Conservation (phyloP, 1,284 basidiomycete species). For the Phaffia rhodozyma region DNA sequence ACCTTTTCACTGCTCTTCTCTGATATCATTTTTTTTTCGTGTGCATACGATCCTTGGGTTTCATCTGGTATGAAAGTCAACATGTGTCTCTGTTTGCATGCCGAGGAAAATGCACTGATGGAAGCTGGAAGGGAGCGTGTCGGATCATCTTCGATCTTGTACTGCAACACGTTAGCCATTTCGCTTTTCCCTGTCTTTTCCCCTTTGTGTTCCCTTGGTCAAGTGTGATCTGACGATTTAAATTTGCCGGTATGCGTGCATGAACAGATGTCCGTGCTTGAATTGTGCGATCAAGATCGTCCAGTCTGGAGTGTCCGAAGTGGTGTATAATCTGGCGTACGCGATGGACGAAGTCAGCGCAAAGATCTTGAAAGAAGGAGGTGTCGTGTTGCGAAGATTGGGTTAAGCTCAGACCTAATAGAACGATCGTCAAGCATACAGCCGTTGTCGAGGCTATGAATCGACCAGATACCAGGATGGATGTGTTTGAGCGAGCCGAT, state of each 20-base stretch:
- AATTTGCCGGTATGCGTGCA: background rate
- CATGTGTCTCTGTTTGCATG: slow-evolving; percentile 91
- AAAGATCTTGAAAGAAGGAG: slow-evolving; percentile 59
- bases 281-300: slow-evolving; percentile 95
- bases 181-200: slow-evolving; percentile 5
- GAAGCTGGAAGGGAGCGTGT: slow-evolving; percentile 81
- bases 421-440: too few relatives aligned
- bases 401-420: too few relatives aligned
- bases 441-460: too few relatives aligned
- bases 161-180: slow-evolving; percentile 57
- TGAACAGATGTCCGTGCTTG: slow-evolving; percentile 83
- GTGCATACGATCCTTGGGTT: background rate
- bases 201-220: slow-evolving; percentile 6
- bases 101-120: slow-evolving; percentile 93
- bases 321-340: slow-evolving; percentile 92
- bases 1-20: too few relatives aligned
- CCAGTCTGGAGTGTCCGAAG: slow-evolving; percentile 84
- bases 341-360: slow-evolving; percentile 86
- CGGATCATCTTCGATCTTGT: slow-evolving; percentile 69
- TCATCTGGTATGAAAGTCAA: slow-evolving; percentile 35
- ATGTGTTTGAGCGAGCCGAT: too few relatives aligned
- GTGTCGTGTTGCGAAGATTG: slow-evolving; percentile 50
- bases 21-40: background rate
- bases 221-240: background rate
- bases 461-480: too few relatives aligned